Conservation (phyloP, 2,329 filamentous ascomycete species). For the Apiospora hydei region DNA sequence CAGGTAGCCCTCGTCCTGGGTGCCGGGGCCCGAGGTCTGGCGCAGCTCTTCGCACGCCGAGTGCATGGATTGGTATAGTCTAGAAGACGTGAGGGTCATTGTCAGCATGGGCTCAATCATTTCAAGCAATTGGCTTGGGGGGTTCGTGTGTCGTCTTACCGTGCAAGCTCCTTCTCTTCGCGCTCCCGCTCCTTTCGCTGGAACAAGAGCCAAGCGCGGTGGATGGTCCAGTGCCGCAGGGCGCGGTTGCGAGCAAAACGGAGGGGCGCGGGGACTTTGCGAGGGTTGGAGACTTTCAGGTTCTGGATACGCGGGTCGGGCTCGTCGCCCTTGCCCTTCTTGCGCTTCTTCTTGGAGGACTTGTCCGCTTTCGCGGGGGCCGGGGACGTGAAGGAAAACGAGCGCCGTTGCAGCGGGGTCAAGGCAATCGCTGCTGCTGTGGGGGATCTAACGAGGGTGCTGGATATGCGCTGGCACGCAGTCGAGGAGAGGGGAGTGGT, state of each 20-base stretch:
- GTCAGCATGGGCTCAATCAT: conserved; percentile 23
- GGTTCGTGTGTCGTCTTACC: conserved; percentile 43
- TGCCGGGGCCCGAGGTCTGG: conserved; percentile 62
- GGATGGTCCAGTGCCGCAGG: conserved; percentile 98
- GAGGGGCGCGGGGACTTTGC: conserved; percentile 70
- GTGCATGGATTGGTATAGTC: conserved; percentile 81
- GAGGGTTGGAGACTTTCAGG: conserved; percentile 57
- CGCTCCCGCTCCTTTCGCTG: conserved; percentile 71
- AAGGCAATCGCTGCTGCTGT: conserved; percentile 1
- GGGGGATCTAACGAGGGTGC: conserved; percentile 15
- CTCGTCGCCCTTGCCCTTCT: conserved; percentile 43
- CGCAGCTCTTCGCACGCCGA: conserved; percentile 86
- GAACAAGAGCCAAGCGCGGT: conserved; percentile 91
- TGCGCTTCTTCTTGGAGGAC: conserved; percentile 30
- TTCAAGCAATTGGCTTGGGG: neutral
- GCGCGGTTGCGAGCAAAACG: conserved; percentile 87
- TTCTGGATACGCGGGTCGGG: conserved; percentile 53
- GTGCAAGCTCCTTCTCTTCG: conserved; percentile 75
- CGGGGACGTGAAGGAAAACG: conserved; percentile 9
- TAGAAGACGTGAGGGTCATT: conserved; percentile 29
- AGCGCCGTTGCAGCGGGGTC: conserved; percentile 8
- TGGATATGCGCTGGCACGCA: neutral
- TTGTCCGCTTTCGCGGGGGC: conserved; percentile 29
- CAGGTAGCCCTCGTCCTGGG: conserved; percentile 71
- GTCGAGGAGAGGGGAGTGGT: conserved; percentile 7